Evolutionary conservation across 108 stramenopile species (phyloP), one percentile per base, ranked within the genome.

Genomic region (Fragilariopsis cylindrus): DNA sequence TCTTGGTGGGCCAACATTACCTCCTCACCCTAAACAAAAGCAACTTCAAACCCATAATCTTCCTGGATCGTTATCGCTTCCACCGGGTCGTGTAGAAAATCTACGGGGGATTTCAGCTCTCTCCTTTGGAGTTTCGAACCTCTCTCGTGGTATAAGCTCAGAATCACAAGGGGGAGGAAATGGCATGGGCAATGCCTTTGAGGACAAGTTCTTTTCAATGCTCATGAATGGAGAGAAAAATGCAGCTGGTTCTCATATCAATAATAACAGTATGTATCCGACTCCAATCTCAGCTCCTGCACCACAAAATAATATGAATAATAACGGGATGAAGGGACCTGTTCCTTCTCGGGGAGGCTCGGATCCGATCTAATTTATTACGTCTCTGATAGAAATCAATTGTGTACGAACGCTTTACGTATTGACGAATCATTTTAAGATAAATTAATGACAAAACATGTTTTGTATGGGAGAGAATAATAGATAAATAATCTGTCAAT

Each of bases 1-100:
- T 48, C 0, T 11, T 43, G 62, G 42, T 4, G 79, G 79, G 1
- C 77, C 92, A 4, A 90, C 91, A 4, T 70, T 94, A 7, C 91
- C 91, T 45, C 91, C 93, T 8, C 93, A 94, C 60, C 93, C 93
- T 8, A 94, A 94, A 60, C 91, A 92, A 58, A 94, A 92, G 71
- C 74, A 76, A 15, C 60, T 90, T 39, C 12, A 13, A 52, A 72
- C 83, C 2, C 77, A 73, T 19, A 62, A 60, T 60, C 48, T 87
- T 19, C 81, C 79, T 43, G 69, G 73, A 4, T 56, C 69, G 0
- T 57, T 78, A 47, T 21, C 41, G 19, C 44, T 79, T 7, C 82
- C 87, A n/a, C 73, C 74, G 47, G 58, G 52, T 53, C 73, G 80
- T 13, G 64, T 88, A 55, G 70, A 66, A 48, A 82, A 81, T 3